Evolutionary conservation across 306 rosid genomes (phyloP).

Genomic region (Rosa chinensis): DNA sequence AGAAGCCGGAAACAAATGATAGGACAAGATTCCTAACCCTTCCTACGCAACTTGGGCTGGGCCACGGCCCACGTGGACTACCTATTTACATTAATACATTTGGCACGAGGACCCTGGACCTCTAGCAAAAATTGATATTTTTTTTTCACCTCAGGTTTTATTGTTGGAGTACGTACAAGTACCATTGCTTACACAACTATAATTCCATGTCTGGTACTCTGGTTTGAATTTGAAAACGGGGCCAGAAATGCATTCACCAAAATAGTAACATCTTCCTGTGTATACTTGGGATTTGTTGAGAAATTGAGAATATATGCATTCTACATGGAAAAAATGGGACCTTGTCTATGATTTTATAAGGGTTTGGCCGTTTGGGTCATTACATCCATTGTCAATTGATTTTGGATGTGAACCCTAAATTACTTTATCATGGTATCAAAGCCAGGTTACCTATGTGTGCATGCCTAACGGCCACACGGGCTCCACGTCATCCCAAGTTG

Average conservation of each 20-base stretch:
- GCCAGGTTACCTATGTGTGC: too few relatives aligned
- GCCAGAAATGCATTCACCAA: background rate
- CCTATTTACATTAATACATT: background rate
- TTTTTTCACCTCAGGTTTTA: background rate
- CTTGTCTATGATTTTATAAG: too few relatives aligned
- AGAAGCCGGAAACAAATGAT: background rate
- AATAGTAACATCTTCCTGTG: background rate
- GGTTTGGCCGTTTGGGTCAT: too few relatives aligned
- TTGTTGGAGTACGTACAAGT: background rate
- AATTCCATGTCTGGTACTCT: background rate
- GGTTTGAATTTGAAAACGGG: background rate
- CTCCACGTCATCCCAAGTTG: too few relatives aligned
- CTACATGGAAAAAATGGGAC: too few relatives aligned
- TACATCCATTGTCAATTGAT: too few relatives aligned
- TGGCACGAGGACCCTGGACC: background rate
- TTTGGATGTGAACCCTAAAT: too few relatives aligned
- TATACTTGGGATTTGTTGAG: background rate
- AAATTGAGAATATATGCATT: too few relatives aligned
- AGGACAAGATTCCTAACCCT: slow-evolving; percentile 5
- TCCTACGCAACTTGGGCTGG: background rate
- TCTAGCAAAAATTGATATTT: background rate
- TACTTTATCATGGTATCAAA: too few relatives aligned
- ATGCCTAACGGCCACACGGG: too few relatives aligned
- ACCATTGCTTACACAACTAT: background rate
- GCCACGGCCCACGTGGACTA: slow-evolving; percentile 7